phyloP scores from a whole-genome alignment of 2,329 filamentous ascomycete species.

The Epichloe gansuensis region DNA sequence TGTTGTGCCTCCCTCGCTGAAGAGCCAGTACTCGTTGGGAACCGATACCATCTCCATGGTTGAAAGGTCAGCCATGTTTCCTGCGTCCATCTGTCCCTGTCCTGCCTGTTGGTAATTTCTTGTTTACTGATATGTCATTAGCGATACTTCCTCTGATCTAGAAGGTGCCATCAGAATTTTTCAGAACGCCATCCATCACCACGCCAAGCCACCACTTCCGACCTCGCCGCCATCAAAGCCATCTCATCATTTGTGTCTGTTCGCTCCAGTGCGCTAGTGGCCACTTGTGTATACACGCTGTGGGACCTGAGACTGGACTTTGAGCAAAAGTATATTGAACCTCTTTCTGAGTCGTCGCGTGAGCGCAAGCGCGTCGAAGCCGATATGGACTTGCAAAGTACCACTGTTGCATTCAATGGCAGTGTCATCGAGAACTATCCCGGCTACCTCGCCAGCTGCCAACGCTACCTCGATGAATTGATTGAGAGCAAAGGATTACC shows the following conservation, averaged over 20 bases:
- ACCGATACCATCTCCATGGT: slow-evolving; percentile 48
- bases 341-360: slow-evolving; percentile 19
- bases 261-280: slow-evolving; percentile 47
- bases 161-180: slow-evolving; percentile 36
- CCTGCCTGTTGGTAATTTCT: background rate
- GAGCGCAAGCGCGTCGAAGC: slow-evolving; percentile 35
- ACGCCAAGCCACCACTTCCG: slow-evolving; percentile 27
- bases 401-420: slow-evolving; percentile 65
- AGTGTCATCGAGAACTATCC: slow-evolving; percentile 73
- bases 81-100: background rate
- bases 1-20: slow-evolving; percentile 40
- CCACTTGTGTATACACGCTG: slow-evolving; percentile 45
- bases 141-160: slow-evolving; percentile 32
- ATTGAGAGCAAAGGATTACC: slow-evolving; percentile 25
- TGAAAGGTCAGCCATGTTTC: slow-evolving; percentile 34
- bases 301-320: slow-evolving; percentile 43
- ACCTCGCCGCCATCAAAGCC: slow-evolving; percentile 39
- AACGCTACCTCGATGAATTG: slow-evolving; percentile 50
- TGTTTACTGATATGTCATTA: slow-evolving; percentile 11
- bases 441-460: slow-evolving; percentile 48
- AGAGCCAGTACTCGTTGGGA: slow-evolving; percentile 42
- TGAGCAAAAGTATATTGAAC: slow-evolving; percentile 24
- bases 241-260: slow-evolving; percentile 43
- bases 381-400: slow-evolving; percentile 35
- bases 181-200: slow-evolving; percentile 35